A percentile compares a stretch with the other conserved stretches of the same genome.
Evolutionary conservation across 257 asterid species (phyloP).

Genomic region (Nicotiana sylvestris): DNA sequence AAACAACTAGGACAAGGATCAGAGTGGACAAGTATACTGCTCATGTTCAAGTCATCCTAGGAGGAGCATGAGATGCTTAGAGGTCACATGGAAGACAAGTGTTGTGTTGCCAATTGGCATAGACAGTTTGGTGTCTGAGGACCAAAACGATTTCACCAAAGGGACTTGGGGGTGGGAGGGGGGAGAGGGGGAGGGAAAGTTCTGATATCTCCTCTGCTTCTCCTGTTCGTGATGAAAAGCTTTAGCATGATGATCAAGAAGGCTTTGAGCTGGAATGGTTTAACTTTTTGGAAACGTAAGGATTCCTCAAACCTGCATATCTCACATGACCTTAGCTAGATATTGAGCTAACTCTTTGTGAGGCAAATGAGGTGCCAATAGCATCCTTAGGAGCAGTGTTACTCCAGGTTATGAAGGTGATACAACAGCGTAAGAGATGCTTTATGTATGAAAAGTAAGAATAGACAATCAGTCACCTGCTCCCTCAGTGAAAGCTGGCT

Average conservation of each 20-base stretch:
- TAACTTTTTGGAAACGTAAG: too few relatives aligned
- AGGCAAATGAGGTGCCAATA: too few relatives aligned
- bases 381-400: too few relatives aligned
- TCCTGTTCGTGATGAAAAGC: too few relatives aligned
- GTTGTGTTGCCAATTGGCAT: not conserved
- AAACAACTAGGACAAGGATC: not conserved
- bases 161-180: too few relatives aligned
- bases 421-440: not conserved
- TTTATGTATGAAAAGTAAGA: not conserved
- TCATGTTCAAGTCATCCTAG: not conserved
- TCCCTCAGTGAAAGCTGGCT: not conserved
- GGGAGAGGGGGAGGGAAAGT: too few relatives aligned
- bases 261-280: too few relatives aligned
- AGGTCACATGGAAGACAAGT: not conserved
- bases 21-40: not conserved
- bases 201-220: too few relatives aligned
- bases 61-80: not conserved
- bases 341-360: too few relatives aligned
- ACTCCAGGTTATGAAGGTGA: not conserved
- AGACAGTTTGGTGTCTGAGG: not conserved
- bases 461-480: not conserved
- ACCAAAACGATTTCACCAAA: not conserved
- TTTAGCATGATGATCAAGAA: too few relatives aligned
- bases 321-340: too few relatives aligned
- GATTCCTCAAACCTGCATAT: too few relatives aligned